Evolutionary conservation across 345 rosid species (phyloP).

Genomic region (Arabidopsis arenosa): DNA sequence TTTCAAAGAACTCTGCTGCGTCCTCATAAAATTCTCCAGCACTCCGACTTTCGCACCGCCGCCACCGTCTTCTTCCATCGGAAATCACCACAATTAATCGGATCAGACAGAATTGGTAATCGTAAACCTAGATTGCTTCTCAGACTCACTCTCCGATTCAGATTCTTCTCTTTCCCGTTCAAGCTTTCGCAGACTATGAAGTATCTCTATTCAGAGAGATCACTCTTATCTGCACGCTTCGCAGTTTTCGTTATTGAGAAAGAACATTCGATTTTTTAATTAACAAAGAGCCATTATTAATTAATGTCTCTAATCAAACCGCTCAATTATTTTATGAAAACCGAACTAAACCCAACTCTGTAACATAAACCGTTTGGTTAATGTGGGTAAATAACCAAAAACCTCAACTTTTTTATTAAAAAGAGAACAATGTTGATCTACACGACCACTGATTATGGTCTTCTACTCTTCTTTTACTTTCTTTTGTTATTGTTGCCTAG

Average conservation of each 20-base stretch:
- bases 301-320: not conserved
- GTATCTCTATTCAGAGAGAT: not conserved
- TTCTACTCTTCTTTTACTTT: not conserved
- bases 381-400: not conserved
- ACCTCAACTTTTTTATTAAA: not conserved
- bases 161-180: constrained; percentile 33
- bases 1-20: constrained; percentile 64
- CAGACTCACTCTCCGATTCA: constrained; percentile 1
- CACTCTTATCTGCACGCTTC: constrained; percentile 6
- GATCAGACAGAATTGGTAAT: constrained; percentile 23
- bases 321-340: not conserved
- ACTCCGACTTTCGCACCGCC: constrained; percentile 35
- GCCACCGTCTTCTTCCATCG: constrained; percentile 46
- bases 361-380: constrained; percentile 7
- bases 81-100: constrained; percentile 3
- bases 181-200: constrained; percentile 26
- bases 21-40: constrained; percentile 64
- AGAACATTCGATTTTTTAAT: not conserved
- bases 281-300: constrained; percentile 13
- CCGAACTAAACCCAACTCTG: constrained; percentile 17
- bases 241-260: not conserved
- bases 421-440: constrained; percentile 2
- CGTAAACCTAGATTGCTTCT: constrained; percentile 7
- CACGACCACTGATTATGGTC: constrained; percentile 9
- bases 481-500: not conserved